Evolutionary conservation across 1,284 basidiomycete species (phyloP).

Genomic region (Xanthoconium separans): DNA sequence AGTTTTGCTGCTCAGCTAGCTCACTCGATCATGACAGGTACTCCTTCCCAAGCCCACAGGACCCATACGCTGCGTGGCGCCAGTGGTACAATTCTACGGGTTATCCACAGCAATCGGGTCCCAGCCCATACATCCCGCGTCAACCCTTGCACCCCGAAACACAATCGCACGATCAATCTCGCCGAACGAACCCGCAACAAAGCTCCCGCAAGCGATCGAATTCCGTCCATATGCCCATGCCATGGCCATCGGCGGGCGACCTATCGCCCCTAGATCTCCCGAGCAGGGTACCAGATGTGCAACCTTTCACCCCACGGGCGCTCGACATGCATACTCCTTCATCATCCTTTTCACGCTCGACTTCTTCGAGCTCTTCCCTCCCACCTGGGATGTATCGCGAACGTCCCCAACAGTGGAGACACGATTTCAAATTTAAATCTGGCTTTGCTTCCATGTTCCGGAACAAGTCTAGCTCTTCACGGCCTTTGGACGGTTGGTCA

Average conservation of each 20-base stretch:
- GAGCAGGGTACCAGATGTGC: constrained; percentile 21
- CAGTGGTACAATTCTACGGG: not conserved
- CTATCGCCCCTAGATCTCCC: constrained; percentile 26
- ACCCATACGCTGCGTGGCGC: constrained; percentile 9
- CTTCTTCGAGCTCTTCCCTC: constrained; percentile 10
- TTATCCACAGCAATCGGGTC: constrained; percentile 21
- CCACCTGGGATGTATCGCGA: constrained; percentile 19
- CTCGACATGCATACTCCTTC: constrained; percentile 29
- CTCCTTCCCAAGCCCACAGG: constrained; percentile 17
- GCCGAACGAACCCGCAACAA: constrained; percentile 3
- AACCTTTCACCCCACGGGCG: constrained; percentile 17
- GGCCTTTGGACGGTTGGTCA: constrained; percentile 20
- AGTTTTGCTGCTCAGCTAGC: not conserved
- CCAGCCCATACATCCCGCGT: constrained; percentile 33
- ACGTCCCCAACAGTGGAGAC: constrained; percentile 29
- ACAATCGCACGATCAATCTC: constrained; percentile 11
- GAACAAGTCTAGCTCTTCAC: constrained; percentile 16
- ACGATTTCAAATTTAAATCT: constrained; percentile 35
- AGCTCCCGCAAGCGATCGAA: constrained; percentile 4
- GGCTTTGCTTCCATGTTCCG: constrained; percentile 33
- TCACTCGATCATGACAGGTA: constrained; percentile 7
- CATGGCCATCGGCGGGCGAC: constrained; percentile 29
- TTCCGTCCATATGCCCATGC: constrained; percentile 5
- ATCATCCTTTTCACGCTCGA: constrained; percentile 26
- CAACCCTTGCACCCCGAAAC: constrained; percentile 14